phyloP scores from a whole-genome alignment of 345 rosid species.

The Gossypium raimondii region DNA sequence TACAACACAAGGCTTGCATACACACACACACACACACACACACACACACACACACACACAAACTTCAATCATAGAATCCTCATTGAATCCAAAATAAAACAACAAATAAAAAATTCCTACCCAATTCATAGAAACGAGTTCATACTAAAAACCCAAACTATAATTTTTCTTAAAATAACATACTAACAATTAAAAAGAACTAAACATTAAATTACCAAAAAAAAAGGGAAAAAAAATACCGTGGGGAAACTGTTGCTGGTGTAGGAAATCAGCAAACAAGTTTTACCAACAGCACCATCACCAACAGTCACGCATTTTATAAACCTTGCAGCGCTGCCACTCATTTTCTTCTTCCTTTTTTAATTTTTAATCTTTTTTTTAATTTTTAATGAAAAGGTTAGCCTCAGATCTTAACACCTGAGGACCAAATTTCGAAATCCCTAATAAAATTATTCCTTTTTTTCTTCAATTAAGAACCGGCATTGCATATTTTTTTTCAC shows the following conservation, averaged over 20 bases:
- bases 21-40: too few species aligned
- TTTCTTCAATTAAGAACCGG: conserved; percentile 33
- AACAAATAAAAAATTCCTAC: neutral
- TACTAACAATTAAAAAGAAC: neutral
- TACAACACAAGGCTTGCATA: too few species aligned
- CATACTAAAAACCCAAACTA: neutral
- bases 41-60: too few species aligned
- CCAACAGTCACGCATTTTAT: conserved; percentile 91
- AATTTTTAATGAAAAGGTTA: conserved; percentile 7
- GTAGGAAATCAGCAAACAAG: conserved; percentile 81
- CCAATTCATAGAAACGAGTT: neutral
- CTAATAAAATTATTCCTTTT: neutral
- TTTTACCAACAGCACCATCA: conserved; percentile 87
- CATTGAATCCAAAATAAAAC: neutral
- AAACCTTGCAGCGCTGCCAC: conserved; percentile 56
- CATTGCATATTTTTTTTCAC: neutral
- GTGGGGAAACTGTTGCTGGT: conserved; percentile 84
- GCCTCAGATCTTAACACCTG: conserved; percentile 40
- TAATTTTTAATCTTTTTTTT: too few species aligned
- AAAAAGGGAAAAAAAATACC: conserved; percentile 23
- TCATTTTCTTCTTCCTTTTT: conserved; percentile 35
- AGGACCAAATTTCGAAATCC: conserved; percentile 11
- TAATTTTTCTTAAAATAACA: neutral
- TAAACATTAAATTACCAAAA: neutral
- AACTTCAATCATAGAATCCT: too few species aligned